Evolutionary conservation across 2,329 filamentous ascomycete genomes (phyloP), one percentile per base, ranked within the genome.

Genomic region (Parascedosporium putredinis): DNA sequence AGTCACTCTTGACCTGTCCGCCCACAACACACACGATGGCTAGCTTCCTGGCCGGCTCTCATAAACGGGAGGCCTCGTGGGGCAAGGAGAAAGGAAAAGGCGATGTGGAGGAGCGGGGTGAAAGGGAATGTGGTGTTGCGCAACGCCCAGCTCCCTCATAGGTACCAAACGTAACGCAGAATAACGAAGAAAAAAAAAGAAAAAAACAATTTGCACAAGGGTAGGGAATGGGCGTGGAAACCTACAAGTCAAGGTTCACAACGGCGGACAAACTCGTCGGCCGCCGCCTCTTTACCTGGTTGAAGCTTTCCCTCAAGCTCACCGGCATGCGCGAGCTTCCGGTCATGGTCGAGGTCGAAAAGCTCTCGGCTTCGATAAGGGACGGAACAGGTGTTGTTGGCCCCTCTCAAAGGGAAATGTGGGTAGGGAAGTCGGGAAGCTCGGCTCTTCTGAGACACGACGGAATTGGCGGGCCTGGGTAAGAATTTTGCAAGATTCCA

Each of bases 281-380:
- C 53, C 74, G 70, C 50, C 73, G 70, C 53, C 72, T 75, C 66
- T 79, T 81, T 60, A 81, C 78, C 54, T 69, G 72, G 55, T 73
- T 75, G 60, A 86, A 75, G 63, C 78, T 76, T 60, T 84, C 83
- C 58, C 83, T 76, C 64, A 88, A 70, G 69, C 82, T 86, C 55
- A 84, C 72, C 57, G 84, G 83, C 65, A 87, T 79, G 60, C 83
- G 76, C 57, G 83, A 85, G 53, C 78, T 80, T 61, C 82, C 83
- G 55, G 80, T 75, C 76, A 83, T 83, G 49, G 55, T 69, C 59
- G 38, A 22, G 14, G 24, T n/a, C 20, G 33, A 9, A 22, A 50
- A 40, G n/a, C n/a, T n/a, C n/a, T n/a, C 33, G 46, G 16, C 38
- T 12, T 31, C 33, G 33, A 20, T 20, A 20, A 42, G 38, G 38